Evolutionary conservation across 805 yeast species (phyloP).

Genomic region (Wickerhamomyces rabaulensis): DNA sequence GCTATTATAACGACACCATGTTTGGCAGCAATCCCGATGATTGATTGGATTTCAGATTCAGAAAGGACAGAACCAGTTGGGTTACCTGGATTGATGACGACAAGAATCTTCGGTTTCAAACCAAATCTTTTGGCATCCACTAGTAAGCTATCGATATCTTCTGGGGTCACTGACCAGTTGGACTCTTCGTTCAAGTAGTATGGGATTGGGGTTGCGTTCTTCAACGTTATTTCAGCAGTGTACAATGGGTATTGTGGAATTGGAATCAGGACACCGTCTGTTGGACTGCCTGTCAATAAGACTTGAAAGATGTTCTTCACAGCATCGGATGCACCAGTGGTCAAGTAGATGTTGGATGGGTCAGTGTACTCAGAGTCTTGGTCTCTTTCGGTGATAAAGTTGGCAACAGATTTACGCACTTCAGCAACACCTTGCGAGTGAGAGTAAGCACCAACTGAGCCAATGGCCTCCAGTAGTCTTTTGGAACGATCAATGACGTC

Average conservation of each 20-base stretch:
- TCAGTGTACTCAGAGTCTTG: slow-evolving; percentile 57
- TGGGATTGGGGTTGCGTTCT: slow-evolving; percentile 77
- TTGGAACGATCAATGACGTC: slow-evolving; percentile 77
- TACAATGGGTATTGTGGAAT: slow-evolving; percentile 98
- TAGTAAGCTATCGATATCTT: slow-evolving; percentile 53
- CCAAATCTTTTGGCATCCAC: slow-evolving; percentile 44
- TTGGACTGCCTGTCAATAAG: slow-evolving; percentile 54
- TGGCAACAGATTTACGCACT: slow-evolving; percentile 74
- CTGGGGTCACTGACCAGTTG: slow-evolving; percentile 80
- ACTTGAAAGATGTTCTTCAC: slow-evolving; percentile 75
- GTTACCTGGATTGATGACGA: slow-evolving; percentile 96
- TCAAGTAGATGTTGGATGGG: slow-evolving; percentile 73
- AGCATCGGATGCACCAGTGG: slow-evolving; percentile 94
- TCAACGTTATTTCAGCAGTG: slow-evolving; percentile 88
- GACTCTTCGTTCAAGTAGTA: slow-evolving; percentile 78
- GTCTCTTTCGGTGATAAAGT: slow-evolving; percentile 76
- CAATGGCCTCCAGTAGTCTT: slow-evolving; percentile 51
- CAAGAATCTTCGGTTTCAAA: slow-evolving; percentile 68
- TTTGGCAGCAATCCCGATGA: slow-evolving; percentile 77
- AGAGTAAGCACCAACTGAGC: slow-evolving; percentile 93
- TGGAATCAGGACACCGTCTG: slow-evolving; percentile 82
- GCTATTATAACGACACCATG: slow-evolving; percentile 85
- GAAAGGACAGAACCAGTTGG: slow-evolving; percentile 90
- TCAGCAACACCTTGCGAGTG: slow-evolving; percentile 81
- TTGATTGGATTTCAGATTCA: slow-evolving; percentile 58